Evolutionary conservation across 176 grass and related monocot genomes (phyloP).

Genomic region (Aegilops umbellulata): DNA sequence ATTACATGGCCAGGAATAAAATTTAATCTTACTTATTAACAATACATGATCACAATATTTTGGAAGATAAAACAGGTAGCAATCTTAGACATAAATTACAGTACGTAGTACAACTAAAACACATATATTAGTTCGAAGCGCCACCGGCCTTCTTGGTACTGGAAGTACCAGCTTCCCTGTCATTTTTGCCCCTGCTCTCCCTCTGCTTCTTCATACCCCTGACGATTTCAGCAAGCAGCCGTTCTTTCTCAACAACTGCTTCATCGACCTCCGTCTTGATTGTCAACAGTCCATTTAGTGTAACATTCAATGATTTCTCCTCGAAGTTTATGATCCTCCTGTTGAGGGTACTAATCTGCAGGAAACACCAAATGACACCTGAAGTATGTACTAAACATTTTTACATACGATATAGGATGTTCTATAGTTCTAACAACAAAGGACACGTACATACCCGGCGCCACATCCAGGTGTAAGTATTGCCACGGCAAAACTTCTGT

Average conservation of each 20-base stretch:
- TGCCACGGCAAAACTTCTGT: not conserved
- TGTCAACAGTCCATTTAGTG: not conserved
- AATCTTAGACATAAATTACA: not conserved
- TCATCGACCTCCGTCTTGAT: not conserved
- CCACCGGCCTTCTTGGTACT: not conserved
- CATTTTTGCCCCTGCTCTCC: not conserved
- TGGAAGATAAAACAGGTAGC: not conserved
- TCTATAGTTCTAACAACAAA: not conserved
- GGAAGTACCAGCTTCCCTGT: not conserved
- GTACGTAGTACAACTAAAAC: not conserved
- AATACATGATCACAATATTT: not conserved
- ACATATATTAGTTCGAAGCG: not conserved
- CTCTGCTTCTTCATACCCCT: not conserved
- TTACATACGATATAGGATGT: not conserved
- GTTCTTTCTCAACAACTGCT: not conserved
- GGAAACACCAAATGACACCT: not conserved
- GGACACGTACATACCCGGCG: not conserved
- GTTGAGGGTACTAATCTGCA: not conserved
- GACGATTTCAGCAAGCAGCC: not conserved
- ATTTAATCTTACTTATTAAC: not conserved
- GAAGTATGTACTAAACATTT: not conserved
- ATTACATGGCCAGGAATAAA: too few species aligned
- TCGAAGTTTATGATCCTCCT: not conserved
- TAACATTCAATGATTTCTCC: not conserved
- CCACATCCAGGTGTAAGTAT: not conserved